Conservation (phyloP, 139 green algal genomes). For the Coelastrella sp. region DNA sequence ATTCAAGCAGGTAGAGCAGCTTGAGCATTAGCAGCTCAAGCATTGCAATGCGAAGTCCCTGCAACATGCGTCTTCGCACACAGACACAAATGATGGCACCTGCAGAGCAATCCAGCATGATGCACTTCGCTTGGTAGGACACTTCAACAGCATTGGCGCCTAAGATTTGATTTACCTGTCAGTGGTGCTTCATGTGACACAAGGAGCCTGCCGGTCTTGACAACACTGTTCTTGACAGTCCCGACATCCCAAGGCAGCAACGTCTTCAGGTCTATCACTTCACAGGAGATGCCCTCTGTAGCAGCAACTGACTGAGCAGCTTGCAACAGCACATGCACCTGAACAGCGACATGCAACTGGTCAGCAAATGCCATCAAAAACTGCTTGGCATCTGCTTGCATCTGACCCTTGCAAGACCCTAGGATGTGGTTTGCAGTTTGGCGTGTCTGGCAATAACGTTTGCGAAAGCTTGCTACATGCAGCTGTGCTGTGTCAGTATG, state of each 20-base stretch:
- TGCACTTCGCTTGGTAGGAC: no score
- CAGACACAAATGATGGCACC: no score
- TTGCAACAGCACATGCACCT: conserved; percentile 62
- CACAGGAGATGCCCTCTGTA: conserved; percentile 72
- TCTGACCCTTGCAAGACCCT: no score
- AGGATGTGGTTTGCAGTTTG: no score
- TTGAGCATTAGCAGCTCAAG: not conserved
- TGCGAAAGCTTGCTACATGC: no score
- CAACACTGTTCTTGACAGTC: conserved; percentile 53
- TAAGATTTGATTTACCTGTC: not conserved
- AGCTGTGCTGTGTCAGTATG: no score
- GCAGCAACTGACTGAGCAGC: conserved; percentile 59
- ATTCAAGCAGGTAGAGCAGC: not conserved
- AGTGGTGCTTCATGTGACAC: conserved; percentile 94
- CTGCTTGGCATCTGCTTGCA: not conserved
- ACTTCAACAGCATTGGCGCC: no score
- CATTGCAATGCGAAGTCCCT: no score
- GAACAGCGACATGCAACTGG: not conserved
- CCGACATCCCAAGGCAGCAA: conserved; percentile 85
- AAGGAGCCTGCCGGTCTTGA: conserved; percentile 78
- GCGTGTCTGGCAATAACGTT: no score
- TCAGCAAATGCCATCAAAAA: not conserved
- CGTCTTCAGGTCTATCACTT: conserved; percentile 93
- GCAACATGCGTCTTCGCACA: no score
- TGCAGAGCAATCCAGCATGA: no score